Evolutionary conservation across 805 yeast genomes (phyloP).

Genomic region (Saccharomycopsis vini): DNA sequence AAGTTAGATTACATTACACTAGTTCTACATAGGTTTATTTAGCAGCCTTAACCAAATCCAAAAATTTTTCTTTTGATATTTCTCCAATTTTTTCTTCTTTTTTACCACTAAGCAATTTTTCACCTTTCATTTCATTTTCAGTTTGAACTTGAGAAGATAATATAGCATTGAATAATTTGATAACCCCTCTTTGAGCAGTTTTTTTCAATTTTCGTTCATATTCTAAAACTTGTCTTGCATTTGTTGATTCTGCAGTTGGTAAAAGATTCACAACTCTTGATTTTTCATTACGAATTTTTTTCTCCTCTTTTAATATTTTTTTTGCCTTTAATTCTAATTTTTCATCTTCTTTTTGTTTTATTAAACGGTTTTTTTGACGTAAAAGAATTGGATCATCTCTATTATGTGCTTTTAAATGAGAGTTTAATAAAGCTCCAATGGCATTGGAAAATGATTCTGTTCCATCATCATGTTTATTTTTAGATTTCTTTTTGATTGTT

Average conservation of each 20-base stretch:
- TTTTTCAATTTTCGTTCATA: conserved; percentile 64
- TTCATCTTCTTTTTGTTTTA: conserved; percentile 68
- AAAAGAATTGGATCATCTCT: conserved; percentile 86
- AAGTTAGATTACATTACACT: no score
- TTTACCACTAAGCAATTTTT: conserved; percentile 31
- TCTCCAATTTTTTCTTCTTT: conserved; percentile 61
- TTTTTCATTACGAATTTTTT: conserved; percentile 54
- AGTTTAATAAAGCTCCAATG: conserved; percentile 71
- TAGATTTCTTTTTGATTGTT: conserved; percentile 45
- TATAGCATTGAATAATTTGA: conserved; percentile 74
- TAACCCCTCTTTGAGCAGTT: conserved; percentile 83
- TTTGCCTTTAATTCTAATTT: conserved; percentile 80
- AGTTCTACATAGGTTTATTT: no score
- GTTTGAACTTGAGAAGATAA: conserved; percentile 67
- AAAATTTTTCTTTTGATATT: conserved; percentile 79
- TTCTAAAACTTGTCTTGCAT: conserved; percentile 48
- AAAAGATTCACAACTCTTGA: conserved; percentile 56
- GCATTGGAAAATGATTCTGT: conserved; percentile 73
- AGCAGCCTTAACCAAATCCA: conserved; percentile 79
- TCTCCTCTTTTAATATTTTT: conserved; percentile 59
- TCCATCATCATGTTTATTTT: conserved; percentile 57
- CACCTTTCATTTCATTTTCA: conserved; percentile 32
- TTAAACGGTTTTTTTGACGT: conserved; percentile 58
- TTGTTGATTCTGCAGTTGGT: conserved; percentile 41
- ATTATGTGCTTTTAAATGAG: conserved; percentile 81